Evolutionary conservation across 2,329 filamentous ascomycete species (phyloP).

Genomic region (Botrytis galanthina): DNA sequence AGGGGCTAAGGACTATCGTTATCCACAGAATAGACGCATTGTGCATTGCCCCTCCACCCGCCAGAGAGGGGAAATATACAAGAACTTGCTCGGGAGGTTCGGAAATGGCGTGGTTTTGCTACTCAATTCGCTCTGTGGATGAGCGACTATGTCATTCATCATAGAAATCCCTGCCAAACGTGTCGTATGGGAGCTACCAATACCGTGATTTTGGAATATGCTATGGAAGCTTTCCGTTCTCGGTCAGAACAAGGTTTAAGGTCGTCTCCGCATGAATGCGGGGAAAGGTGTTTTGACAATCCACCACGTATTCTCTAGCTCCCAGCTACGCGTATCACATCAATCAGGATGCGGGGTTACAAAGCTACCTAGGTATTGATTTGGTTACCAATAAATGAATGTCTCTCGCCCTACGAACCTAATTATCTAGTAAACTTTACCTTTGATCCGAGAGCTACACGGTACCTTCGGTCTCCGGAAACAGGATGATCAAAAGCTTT

Average conservation of each 20-base stretch:
- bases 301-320: background rate
- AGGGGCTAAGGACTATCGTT: background rate
- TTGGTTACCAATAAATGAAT: background rate
- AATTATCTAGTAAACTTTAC: background rate
- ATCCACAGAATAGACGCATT: background rate
- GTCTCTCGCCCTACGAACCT: background rate
- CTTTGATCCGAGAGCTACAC: background rate
- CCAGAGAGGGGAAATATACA: background rate
- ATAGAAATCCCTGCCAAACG: background rate
- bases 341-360: background rate
- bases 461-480: background rate
- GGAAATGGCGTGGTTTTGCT: background rate
- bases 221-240: constrained; percentile 4
- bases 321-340: background rate
- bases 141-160: background rate
- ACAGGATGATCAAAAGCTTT: background rate
- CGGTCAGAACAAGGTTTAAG: background rate
- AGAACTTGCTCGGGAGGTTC: background rate
- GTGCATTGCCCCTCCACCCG: background rate
- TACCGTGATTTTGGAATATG: background rate
- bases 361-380: background rate
- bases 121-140: background rate
- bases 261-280: constrained; percentile 1
- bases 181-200: background rate
- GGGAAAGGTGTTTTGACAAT: background rate